Evolutionary conservation across 2,329 filamentous ascomycete genomes (phyloP).

Genomic region (Paecilomyces dactylethromorphus): DNA sequence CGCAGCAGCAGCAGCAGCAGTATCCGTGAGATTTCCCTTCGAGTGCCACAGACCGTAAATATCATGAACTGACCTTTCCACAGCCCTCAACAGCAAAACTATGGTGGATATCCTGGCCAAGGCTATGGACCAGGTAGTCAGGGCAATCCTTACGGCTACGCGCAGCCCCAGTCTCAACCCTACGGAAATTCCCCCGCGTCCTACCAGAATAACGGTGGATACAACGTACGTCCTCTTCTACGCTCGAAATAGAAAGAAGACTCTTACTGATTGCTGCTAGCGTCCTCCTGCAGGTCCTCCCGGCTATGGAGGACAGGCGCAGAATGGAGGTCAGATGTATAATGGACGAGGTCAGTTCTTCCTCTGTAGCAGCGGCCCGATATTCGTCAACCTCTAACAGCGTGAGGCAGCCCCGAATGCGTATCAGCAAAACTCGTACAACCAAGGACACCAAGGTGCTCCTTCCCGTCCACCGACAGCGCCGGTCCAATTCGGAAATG

Average conservation of each 20-base stretch:
- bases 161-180: constrained; percentile 33
- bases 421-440: constrained; percentile 51
- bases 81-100: constrained; percentile 26
- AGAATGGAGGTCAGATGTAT: constrained; percentile 31
- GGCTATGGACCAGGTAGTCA: constrained; percentile 34
- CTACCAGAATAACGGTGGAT: constrained; percentile 22
- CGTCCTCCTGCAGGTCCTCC: constrained; percentile 18
- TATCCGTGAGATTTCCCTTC: constrained; percentile 29
- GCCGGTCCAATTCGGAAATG: constrained; percentile 69
- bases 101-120: constrained; percentile 33
- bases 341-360: constrained; percentile 32
- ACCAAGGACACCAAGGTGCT: constrained; percentile 50
- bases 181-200: constrained; percentile 21
- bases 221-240: constrained; percentile 26
- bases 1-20: constrained; percentile 31
- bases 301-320: constrained; percentile 12
- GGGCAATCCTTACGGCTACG: constrained; percentile 35
- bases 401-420: constrained; percentile 21
- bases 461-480: constrained; percentile 62
- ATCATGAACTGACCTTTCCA: neutral
- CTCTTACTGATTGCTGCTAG: constrained; percentile 4
- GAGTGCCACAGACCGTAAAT: constrained; percentile 1
- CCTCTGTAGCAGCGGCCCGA: neutral
- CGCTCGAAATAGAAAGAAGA: neutral
- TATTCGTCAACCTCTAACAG: neutral